phyloP scores from a whole-genome alignment of 2,329 filamentous ascomycete species.

The Aspergillus ibericus region DNA sequence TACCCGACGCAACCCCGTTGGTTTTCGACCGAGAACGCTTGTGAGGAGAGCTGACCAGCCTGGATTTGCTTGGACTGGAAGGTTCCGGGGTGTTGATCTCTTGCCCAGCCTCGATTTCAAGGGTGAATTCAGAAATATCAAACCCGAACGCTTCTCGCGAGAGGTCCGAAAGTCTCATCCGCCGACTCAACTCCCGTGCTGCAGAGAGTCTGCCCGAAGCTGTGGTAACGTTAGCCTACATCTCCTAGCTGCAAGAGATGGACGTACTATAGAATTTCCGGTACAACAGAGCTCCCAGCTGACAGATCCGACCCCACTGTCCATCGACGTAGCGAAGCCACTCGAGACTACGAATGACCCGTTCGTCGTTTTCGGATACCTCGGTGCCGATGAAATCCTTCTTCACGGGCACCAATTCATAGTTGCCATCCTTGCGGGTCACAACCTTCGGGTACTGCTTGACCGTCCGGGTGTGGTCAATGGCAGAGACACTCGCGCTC shows the following conservation, averaged over 20 bases:
- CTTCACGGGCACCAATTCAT: slow-evolving; percentile 64
- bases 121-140: slow-evolving; percentile 33
- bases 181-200: slow-evolving; percentile 54
- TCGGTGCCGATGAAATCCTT: slow-evolving; percentile 69
- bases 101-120: slow-evolving; percentile 22
- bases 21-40: slow-evolving; percentile 28
- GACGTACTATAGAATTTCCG: slow-evolving; percentile 78
- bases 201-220: slow-evolving; percentile 50
- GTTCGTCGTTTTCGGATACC: slow-evolving; percentile 61
- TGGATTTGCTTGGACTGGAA: slow-evolving; percentile 35
- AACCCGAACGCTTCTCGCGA: slow-evolving; percentile 43
- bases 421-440: slow-evolving; percentile 49
- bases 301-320: slow-evolving; percentile 70
- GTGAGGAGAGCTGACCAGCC: slow-evolving; percentile 26
- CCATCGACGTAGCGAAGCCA: slow-evolving; percentile 78
- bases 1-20: slow-evolving; percentile 27
- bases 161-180: slow-evolving; percentile 52
- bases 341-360: slow-evolving; percentile 76
- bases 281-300: slow-evolving; percentile 70
- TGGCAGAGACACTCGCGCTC: slow-evolving; percentile 34
- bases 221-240: slow-evolving; percentile 7
- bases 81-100: slow-evolving; percentile 28
- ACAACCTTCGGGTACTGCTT: slow-evolving; percentile 47
- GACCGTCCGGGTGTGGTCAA: slow-evolving; percentile 31
- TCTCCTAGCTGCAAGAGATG: slow-evolving; percentile 16